Conservation (phyloP, 805 yeast species). For the Metschnikowia bowlesiae region DNA sequence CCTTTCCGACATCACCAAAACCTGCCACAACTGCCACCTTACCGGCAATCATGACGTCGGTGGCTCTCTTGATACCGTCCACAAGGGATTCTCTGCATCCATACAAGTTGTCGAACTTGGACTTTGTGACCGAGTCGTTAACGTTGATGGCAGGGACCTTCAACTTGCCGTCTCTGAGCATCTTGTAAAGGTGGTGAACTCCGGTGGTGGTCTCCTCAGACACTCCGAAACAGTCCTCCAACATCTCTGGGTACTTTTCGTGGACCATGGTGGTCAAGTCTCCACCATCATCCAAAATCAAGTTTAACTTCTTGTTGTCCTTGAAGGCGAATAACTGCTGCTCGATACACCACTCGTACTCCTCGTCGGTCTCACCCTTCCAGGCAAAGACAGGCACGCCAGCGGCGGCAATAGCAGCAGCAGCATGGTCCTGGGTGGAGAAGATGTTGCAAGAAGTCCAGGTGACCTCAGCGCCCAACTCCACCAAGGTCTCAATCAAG, state of each 20-base stretch:
- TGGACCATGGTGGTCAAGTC: conserved; percentile 95
- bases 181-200: conserved; percentile 97
- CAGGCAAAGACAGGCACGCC: conserved; percentile 99
- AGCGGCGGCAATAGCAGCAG: conserved; percentile 98
- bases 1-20: conserved; percentile 99
- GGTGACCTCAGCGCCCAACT: conserved; percentile 98
- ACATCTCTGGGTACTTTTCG: conserved; percentile 96
- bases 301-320: conserved; percentile 90
- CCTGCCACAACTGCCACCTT: conserved; percentile 99
- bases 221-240: conserved; percentile 89
- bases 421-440: conserved; percentile 99
- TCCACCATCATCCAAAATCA: conserved; percentile 99
- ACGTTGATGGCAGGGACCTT: conserved; percentile 99
- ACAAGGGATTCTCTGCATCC: conserved; percentile 98
- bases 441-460: conserved; percentile 99
- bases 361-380: conserved; percentile 99
- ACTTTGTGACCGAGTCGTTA: conserved; percentile 97
- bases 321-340: conserved; percentile 98
- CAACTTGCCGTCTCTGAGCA: conserved; percentile 80
- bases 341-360: conserved; percentile 98
- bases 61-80: conserved; percentile 99
- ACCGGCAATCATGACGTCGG: conserved; percentile 99
- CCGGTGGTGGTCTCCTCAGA: conserved; percentile 99
- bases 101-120: conserved; percentile 98
- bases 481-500: conserved; percentile 92